A percentile compares a stretch with the other conserved stretches of the same genome.
Evolutionary conservation across 1,284 basidiomycete species (phyloP).

Genomic region (Fomes fomentarius): DNA sequence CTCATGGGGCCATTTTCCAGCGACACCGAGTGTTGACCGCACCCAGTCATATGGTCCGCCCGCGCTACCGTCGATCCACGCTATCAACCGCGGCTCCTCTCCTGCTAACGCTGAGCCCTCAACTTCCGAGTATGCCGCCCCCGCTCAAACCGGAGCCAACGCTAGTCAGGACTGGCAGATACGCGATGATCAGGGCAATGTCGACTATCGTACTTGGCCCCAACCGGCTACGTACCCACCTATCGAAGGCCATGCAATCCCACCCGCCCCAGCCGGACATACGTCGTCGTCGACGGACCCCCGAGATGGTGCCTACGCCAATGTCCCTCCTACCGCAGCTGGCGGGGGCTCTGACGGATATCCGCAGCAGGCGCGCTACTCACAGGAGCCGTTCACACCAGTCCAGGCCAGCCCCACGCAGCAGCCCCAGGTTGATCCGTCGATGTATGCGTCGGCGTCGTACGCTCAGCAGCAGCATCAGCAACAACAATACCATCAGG

Average conservation of each 20-base stretch:
- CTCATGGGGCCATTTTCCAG: constrained; percentile 57
- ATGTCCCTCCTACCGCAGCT: constrained; percentile 31
- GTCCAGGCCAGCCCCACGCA: constrained; percentile 24
- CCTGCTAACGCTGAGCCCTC: constrained; percentile 24
- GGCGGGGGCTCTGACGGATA: constrained; percentile 22
- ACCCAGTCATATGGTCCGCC: constrained; percentile 54
- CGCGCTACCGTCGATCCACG: constrained; percentile 31
- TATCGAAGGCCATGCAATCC: constrained; percentile 29
- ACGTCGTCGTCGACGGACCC: constrained; percentile 26
- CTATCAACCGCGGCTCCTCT: constrained; percentile 24
- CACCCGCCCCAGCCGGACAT: constrained; percentile 21
- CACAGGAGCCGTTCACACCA: constrained; percentile 39
- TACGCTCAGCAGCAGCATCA: constrained; percentile 38
- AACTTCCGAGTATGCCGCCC: constrained; percentile 28
- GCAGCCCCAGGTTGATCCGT: constrained; percentile 32
- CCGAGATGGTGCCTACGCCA: constrained; percentile 30
- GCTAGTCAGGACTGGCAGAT: constrained; percentile 32
- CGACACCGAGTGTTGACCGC: constrained; percentile 48
- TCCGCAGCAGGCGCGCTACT: constrained; percentile 31
- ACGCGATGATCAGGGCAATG: constrained; percentile 36
- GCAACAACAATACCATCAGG: constrained; percentile 32
- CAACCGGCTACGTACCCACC: constrained; percentile 36
- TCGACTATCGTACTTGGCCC: constrained; percentile 44
- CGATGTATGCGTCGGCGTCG: constrained; percentile 40
- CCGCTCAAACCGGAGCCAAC: constrained; percentile 24